phyloP scores from a whole-genome alignment of 179 eudicot genomes.

The Camellia oleifera region DNA sequence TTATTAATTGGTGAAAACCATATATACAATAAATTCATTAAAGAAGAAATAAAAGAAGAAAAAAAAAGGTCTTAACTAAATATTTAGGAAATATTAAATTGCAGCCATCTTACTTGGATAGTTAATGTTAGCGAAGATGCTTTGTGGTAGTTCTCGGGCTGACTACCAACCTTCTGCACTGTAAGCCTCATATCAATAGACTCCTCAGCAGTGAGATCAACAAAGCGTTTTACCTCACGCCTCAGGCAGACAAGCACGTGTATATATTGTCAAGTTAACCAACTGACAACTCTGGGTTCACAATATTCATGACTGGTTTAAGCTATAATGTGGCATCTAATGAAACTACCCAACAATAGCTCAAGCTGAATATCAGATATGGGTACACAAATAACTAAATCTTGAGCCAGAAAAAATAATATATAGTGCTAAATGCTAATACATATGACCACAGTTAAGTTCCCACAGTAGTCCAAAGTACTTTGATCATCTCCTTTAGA shows the following conservation, averaged over 20 bases:
- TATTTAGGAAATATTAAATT: not conserved
- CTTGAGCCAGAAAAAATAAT: not conserved
- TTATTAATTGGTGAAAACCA: not conserved
- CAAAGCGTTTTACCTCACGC: constrained; percentile 87
- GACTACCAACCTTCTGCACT: constrained; percentile 72
- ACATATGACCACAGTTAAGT: not conserved
- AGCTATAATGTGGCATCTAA: not conserved
- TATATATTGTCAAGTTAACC: constrained; percentile 60
- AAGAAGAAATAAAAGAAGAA: not conserved
- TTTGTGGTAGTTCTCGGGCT: constrained; percentile 73
- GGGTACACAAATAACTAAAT: not conserved
- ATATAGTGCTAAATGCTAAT: no score
- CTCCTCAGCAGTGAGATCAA: constrained; percentile 81
- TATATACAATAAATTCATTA: not conserved
- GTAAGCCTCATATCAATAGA: constrained; percentile 76
- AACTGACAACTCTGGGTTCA: constrained; percentile 13
- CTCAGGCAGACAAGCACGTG: constrained; percentile 95
- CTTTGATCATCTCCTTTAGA: not conserved
- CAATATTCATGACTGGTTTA: not conserved
- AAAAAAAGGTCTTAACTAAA: not conserved
- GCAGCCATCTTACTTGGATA: constrained; percentile 65
- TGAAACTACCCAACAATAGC: not conserved
- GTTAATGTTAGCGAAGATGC: constrained; percentile 83
- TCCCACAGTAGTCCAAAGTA: not conserved
- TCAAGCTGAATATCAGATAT: not conserved